Evolutionary conservation across 257 asterid genomes (phyloP).

Genomic region (Jacaranda copaia): DNA sequence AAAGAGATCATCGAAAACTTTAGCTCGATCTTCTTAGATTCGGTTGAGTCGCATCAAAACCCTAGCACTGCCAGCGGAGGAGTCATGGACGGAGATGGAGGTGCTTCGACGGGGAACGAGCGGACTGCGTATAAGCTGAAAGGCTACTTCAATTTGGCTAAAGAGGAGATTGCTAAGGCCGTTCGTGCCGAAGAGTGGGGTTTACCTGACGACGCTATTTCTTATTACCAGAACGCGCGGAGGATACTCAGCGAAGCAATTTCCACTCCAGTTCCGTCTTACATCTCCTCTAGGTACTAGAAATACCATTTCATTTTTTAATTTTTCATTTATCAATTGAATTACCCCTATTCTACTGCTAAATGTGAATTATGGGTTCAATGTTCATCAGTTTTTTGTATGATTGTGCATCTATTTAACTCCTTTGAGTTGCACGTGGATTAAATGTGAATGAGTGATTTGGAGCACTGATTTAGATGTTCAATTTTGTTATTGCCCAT

Average conservation of each 20-base stretch:
- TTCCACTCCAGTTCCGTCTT: conserved; percentile 92
- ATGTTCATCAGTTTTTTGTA: conserved; percentile 13
- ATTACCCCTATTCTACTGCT: background rate
- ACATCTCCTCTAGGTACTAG: conserved; percentile 76
- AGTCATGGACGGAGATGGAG: conserved; percentile 76
- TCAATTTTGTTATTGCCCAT: background rate
- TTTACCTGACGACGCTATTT: conserved; percentile 72
- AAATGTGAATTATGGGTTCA: background rate
- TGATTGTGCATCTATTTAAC: conserved; percentile 25
- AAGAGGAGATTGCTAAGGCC: conserved; percentile 83
- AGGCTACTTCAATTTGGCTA: conserved; percentile 92
- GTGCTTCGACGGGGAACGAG: conserved; percentile 84
- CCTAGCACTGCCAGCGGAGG: conserved; percentile 47
- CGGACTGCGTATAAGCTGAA: conserved; percentile 85
- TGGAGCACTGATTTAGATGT: background rate
- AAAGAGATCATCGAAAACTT: conserved; percentile 66
- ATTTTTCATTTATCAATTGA: background rate
- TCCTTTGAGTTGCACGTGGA: conserved; percentile 18
- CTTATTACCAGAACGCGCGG: conserved; percentile 72
- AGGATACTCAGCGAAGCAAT: conserved; percentile 73
- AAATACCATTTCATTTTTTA: background rate
- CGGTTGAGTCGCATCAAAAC: conserved; percentile 48
- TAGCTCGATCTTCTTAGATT: conserved; percentile 67
- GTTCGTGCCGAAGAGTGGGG: conserved; percentile 99
- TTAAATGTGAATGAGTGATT: background rate